Evolutionary conservation across 1,139 yeast species (phyloP).

Genomic region (Suhomyces wounanorum): DNA sequence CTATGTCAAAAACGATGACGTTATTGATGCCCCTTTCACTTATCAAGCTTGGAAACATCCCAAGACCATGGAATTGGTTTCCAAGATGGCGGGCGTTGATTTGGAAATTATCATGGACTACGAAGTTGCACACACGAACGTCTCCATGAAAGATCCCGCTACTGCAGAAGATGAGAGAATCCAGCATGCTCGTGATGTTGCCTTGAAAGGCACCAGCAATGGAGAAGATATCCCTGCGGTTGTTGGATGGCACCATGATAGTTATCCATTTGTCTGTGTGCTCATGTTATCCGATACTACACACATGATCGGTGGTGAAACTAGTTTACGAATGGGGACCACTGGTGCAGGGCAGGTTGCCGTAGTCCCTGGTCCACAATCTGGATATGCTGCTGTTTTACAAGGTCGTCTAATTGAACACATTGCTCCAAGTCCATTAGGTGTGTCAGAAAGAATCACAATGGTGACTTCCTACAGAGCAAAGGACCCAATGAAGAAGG

Average conservation of each 20-base stretch:
- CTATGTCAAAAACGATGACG: not conserved
- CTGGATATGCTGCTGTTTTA: not conserved
- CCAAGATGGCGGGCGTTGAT: conserved; percentile 57
- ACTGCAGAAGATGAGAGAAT: conserved; percentile 24
- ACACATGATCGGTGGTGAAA: not conserved
- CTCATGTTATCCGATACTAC: not conserved
- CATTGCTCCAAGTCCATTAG: not conserved
- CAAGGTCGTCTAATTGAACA: not conserved
- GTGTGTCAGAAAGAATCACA: not conserved
- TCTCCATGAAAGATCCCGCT: conserved; percentile 40
- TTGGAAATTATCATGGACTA: conserved; percentile 53
- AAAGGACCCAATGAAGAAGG: not conserved
- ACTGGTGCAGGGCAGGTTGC: not conserved
- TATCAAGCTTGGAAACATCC: conserved; percentile 59
- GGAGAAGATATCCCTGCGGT: not conserved
- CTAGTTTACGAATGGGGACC: not conserved
- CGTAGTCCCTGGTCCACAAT: not conserved
- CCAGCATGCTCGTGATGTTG: not conserved
- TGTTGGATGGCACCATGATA: not conserved
- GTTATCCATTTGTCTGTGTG: not conserved
- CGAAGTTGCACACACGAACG: conserved; percentile 54
- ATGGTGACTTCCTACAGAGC: not conserved
- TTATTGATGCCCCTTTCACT: not conserved
- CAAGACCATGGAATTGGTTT: conserved; percentile 48
- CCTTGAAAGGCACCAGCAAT: not conserved